Conservation (phyloP, 495 filamentous ascomycete species). For the Neurospora africana region DNA sequence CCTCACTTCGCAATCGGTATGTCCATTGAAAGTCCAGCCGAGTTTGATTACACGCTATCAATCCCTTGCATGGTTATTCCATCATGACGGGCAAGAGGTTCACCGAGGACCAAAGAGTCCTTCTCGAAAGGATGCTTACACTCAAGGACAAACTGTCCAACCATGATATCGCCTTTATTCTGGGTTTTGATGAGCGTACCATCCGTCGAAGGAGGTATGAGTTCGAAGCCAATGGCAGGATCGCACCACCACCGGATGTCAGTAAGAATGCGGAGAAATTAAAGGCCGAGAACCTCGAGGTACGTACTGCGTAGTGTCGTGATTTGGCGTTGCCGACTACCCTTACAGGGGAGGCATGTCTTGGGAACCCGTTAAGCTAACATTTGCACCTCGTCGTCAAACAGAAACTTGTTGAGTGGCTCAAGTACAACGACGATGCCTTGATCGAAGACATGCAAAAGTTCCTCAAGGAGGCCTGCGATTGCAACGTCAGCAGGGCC, state of each 20-base stretch:
- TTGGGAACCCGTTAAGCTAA: neutral
- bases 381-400: neutral
- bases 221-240: constrained; percentile 11
- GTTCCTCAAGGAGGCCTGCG: constrained; percentile 13
- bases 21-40: neutral
- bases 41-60: neutral
- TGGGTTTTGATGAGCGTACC: constrained; percentile 14
- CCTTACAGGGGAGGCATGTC: neutral
- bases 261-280: constrained; percentile 24
- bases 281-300: constrained; percentile 16
- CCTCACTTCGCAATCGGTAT: neutral
- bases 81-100: constrained; percentile 18
- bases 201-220: constrained; percentile 17
- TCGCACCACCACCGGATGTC: constrained; percentile 14
- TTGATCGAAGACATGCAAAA: constrained; percentile 21
- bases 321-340: neutral
- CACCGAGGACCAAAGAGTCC: constrained; percentile 10
- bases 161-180: constrained; percentile 16
- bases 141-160: constrained; percentile 15
- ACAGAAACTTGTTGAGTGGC: constrained; percentile 19
- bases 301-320: constrained; percentile 2
- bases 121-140: constrained; percentile 14
- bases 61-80: neutral
- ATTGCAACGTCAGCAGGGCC: constrained; percentile 13
- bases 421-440: constrained; percentile 17